These are phyloP conservation scores for Fraxinus ornus DNA, from an alignment of 305 asterid genomes.

Conservation along the genomic window DNA sequence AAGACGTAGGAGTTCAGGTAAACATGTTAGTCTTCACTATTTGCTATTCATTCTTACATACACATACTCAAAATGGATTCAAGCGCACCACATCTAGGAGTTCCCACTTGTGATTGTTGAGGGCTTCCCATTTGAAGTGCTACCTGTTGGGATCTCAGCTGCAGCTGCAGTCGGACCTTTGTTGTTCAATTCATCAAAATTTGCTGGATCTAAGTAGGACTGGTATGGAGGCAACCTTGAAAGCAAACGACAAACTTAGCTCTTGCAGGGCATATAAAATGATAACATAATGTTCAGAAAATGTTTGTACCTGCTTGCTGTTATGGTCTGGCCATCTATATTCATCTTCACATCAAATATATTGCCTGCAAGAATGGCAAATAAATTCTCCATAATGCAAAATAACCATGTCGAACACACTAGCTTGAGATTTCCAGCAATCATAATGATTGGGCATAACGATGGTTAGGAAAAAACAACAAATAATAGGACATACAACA, in stretches of 20 bases:
- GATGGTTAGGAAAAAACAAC: not conserved
- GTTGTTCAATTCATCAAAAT: conserved; percentile 42
- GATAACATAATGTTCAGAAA: not conserved
- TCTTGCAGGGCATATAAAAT: not conserved
- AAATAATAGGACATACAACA: no score
- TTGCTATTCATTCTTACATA: not conserved
- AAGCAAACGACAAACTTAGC: not conserved
- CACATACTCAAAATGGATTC: not conserved
- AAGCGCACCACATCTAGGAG: not conserved
- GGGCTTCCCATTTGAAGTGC: conserved; percentile 38
- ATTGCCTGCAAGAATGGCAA: conserved; percentile 53
- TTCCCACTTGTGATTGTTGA: not conserved
- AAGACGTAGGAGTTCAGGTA: not conserved
- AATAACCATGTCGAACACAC: not conserved
- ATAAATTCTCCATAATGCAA: conserved; percentile 5
- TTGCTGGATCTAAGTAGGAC: conserved; percentile 65
- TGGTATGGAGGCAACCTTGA: conserved; percentile 63
- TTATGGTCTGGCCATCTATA: conserved; percentile 66
- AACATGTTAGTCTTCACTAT: not conserved
- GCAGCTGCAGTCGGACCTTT: conserved; percentile 39
- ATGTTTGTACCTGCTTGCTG: conserved; percentile 66
- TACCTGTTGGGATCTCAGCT: conserved; percentile 38
- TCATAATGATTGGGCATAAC: not conserved
- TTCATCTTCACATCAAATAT: conserved; percentile 80
- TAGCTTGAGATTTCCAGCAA: not conserved